Conservation (phyloP, 2,329 filamentous ascomycete species). For the Beauveria brongniartii region DNA sequence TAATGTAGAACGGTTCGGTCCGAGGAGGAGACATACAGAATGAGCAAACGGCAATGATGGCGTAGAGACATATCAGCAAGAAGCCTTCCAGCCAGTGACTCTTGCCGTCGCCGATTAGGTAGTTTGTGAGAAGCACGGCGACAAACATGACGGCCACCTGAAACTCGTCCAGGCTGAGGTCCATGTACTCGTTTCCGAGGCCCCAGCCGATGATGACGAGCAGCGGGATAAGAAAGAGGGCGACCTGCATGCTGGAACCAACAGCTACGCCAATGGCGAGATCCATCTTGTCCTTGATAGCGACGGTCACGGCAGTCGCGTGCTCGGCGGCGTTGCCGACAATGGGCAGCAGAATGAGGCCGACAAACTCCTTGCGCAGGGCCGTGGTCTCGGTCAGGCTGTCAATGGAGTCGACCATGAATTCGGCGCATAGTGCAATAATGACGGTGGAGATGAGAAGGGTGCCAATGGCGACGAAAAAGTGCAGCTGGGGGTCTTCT, state of each 20-base stretch:
- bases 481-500: constrained; percentile 66
- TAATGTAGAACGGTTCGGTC: not conserved
- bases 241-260: constrained; percentile 73
- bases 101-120: constrained; percentile 73
- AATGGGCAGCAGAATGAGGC: constrained; percentile 71
- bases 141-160: constrained; percentile 82
- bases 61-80: constrained; percentile 66
- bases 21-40: constrained; percentile 41
- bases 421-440: constrained; percentile 75
- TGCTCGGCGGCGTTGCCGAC: constrained; percentile 81
- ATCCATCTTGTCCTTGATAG: constrained; percentile 80
- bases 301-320: constrained; percentile 71
- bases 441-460: constrained; percentile 67
- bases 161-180: constrained; percentile 79
- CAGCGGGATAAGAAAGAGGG: constrained; percentile 69
- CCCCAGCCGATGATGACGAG: constrained; percentile 74
- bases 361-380: constrained; percentile 67
- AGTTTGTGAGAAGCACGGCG: constrained; percentile 76
- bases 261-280: constrained; percentile 73
- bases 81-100: constrained; percentile 77
- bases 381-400: constrained; percentile 51
- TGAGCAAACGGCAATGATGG: constrained; percentile 67
- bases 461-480: constrained; percentile 63
- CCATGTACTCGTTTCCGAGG: constrained; percentile 64
- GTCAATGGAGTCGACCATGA: constrained; percentile 67